Evolutionary conservation across 495 filamentous ascomycete genomes (phyloP).

Genomic region (Parachaetomium inaequale): DNA sequence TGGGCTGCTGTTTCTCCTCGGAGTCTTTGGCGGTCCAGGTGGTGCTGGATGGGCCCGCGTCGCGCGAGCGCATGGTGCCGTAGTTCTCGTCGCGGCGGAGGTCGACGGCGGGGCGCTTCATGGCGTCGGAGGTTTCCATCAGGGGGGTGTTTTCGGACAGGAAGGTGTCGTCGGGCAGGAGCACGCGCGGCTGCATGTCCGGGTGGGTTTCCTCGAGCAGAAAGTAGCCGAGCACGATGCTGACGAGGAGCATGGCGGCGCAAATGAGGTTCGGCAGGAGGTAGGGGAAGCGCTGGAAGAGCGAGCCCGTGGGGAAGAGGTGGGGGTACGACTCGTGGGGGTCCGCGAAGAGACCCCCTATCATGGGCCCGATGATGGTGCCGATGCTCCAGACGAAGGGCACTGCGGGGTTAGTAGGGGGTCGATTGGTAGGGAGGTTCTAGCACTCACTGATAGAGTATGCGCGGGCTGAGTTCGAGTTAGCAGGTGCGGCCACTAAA

Average conservation of each 20-base stretch:
- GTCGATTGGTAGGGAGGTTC: neutral
- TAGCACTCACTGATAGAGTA: conserved; percentile 58
- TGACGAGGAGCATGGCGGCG: conserved; percentile 64
- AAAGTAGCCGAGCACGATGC: conserved; percentile 69
- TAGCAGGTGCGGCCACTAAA: conserved; percentile 17
- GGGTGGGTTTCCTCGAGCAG: conserved; percentile 79
- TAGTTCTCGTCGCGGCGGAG: conserved; percentile 72
- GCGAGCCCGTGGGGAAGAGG: conserved; percentile 56
- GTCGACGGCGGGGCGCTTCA: conserved; percentile 65
- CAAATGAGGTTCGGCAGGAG: conserved; percentile 79
- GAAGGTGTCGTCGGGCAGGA: conserved; percentile 50
- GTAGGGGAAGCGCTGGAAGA: conserved; percentile 78
- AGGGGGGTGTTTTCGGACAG: conserved; percentile 63
- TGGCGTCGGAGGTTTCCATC: conserved; percentile 66
- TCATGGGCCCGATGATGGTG: conserved; percentile 77
- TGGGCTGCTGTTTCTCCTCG: conserved; percentile 27
- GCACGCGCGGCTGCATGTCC: conserved; percentile 63
- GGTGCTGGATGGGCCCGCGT: conserved; percentile 11
- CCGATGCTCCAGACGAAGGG: conserved; percentile 86
- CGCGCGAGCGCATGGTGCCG: conserved; percentile 66
- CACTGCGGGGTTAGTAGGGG: conserved; percentile 40
- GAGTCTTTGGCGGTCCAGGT: conserved; percentile 24
- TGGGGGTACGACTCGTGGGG: conserved; percentile 66
- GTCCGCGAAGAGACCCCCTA: conserved; percentile 74
- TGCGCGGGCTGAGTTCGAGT: conserved; percentile 57